Conservation (phyloP, 2,329 filamentous ascomycete genomes). For the Lasiodiplodia citricola region DNA sequence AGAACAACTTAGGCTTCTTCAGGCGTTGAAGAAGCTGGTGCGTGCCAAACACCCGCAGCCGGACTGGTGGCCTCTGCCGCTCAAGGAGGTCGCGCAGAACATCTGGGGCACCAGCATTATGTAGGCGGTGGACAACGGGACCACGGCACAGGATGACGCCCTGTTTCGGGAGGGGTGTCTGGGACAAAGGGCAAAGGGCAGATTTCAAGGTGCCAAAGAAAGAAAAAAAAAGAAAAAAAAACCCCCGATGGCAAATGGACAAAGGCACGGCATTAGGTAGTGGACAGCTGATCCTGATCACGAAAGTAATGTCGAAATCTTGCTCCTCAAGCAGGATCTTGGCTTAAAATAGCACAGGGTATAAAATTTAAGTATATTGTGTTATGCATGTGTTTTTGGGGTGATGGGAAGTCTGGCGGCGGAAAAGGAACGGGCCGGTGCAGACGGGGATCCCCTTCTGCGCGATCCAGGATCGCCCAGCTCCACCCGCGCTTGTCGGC, state of each 20-base stretch:
- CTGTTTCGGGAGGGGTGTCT: not conserved
- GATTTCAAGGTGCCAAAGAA: not conserved
- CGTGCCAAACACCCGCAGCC: not conserved
- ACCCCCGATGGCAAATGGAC: not conserved
- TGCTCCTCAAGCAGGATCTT: no score
- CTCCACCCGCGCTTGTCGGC: not conserved
- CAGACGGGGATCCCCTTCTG: not conserved
- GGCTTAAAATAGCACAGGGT: no score
- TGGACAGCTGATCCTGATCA: not conserved
- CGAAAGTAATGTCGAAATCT: not conserved
- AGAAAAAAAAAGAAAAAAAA: not conserved
- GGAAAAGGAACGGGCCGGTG: slow-evolving; percentile 3
- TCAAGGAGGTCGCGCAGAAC: not conserved
- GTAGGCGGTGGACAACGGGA: not conserved
- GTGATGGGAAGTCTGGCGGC: not conserved
- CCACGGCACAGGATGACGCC: not conserved
- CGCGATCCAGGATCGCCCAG: not conserved
- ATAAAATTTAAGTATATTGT: no score
- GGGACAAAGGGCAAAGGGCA: not conserved
- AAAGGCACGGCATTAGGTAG: not conserved
- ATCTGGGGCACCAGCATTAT: not conserved
- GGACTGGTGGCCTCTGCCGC: not conserved
- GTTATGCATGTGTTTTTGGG: not conserved
- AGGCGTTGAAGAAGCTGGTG: not conserved
- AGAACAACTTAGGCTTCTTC: not conserved